Percentiles rank a stretch among this genome's conserved stretches.
phyloP scores from a whole-genome alignment of 106 monocot species.

The Agapanthus africanus region DNA sequence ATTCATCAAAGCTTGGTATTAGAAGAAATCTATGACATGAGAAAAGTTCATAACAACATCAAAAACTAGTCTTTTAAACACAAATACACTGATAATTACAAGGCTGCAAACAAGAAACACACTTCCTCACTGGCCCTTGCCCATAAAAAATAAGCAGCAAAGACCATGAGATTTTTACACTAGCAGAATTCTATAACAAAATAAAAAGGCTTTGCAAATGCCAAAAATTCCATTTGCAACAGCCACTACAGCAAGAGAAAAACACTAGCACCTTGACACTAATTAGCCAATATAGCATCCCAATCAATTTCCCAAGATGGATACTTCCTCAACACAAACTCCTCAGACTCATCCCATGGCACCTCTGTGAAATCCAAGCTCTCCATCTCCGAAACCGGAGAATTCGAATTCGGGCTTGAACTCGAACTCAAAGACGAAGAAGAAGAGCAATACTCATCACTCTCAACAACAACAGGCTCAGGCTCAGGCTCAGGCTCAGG shows the following conservation, averaged over 20 bases:
- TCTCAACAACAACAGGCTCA: not conserved
- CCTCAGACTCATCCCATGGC: conserved; percentile 34
- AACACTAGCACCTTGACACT: no score
- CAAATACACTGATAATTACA: no score
- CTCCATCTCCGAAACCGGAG: conserved; percentile 29
- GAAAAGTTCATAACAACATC: no score
- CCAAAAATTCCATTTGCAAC: conserved; percentile 33
- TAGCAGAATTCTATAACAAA: no score
- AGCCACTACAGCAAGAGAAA: conserved; percentile 12
- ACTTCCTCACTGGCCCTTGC: no score
- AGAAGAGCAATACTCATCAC: conserved; percentile 8
- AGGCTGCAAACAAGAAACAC: no score
- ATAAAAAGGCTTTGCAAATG: no score
- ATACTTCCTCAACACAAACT: conserved; percentile 30
- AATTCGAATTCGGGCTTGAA: conserved; percentile 1
- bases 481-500: not conserved
- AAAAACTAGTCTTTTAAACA: no score
- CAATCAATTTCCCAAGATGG: conserved; percentile 53
- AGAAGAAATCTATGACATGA: no score
- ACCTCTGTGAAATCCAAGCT: conserved; percentile 32
- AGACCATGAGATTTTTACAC: no score
- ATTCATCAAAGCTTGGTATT: no score
- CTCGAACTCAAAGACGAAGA: not conserved
- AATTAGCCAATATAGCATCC: conserved; percentile 40
- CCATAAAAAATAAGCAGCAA: no score